Conservation (phyloP, 257 asterid species). For the Capsicum pubescens region DNA sequence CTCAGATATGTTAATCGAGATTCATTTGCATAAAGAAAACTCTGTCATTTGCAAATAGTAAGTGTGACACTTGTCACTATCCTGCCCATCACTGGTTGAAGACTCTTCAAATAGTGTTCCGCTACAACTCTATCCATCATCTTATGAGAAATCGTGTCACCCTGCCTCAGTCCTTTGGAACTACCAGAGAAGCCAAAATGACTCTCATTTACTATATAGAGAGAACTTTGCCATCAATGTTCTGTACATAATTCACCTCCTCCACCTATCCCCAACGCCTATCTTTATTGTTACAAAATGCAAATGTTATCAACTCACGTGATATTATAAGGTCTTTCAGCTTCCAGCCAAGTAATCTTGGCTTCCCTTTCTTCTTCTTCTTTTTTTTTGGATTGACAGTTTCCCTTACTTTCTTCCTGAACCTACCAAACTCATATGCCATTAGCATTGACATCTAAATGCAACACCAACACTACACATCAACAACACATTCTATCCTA, state of each 20-base stretch:
- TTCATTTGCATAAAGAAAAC: slow-evolving; percentile 5
- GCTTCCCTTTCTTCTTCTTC: background rate
- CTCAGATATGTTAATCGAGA: background rate
- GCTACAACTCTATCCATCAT: slow-evolving; percentile 9
- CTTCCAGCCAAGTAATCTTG: background rate
- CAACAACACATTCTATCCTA: no score
- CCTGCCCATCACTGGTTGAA: background rate
- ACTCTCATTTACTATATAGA: background rate
- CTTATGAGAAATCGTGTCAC: background rate
- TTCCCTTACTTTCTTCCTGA: background rate
- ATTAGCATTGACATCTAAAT: background rate
- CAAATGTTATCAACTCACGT: background rate
- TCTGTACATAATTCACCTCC: background rate
- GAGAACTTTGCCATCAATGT: background rate
- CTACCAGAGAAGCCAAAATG: background rate
- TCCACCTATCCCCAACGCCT: background rate
- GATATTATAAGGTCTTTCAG: background rate
- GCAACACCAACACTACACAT: no score
- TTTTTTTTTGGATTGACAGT: background rate
- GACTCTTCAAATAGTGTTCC: background rate
- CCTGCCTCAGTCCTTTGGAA: slow-evolving; percentile 2
- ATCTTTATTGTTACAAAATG: background rate
- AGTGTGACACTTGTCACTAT: background rate
- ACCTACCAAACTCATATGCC: background rate
- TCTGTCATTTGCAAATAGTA: slow-evolving; percentile 16